These are phyloP conservation scores for Daldinia decipiens DNA, from an alignment of 495 filamentous ascomycete species.

Conservation along the genomic window DNA sequence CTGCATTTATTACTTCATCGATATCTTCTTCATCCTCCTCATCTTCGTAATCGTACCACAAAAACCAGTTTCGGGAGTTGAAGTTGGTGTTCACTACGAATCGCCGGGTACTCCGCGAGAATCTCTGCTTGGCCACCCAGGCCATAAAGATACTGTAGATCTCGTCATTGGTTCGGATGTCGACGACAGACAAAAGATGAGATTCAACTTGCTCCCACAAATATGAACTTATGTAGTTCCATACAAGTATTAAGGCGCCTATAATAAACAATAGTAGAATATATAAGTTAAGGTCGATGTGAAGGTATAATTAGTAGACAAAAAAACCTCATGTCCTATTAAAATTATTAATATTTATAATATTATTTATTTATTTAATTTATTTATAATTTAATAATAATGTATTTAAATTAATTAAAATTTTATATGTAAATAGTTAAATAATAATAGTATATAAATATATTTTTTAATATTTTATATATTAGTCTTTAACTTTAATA, in stretches of 20 bases:
- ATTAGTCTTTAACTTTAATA: too few relatives aligned
- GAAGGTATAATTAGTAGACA: slow-evolving; percentile 51
- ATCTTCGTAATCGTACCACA: slow-evolving; percentile 53
- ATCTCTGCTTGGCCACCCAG: slow-evolving; percentile 71
- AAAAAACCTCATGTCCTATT: too few relatives aligned
- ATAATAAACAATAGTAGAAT: slow-evolving; percentile 68
- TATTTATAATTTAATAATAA: too few relatives aligned
- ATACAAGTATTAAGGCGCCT: slow-evolving; percentile 60
- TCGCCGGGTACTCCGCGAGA: slow-evolving; percentile 64
- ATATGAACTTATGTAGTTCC: slow-evolving; percentile 61
- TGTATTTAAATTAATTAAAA: too few relatives aligned
- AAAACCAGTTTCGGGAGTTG: slow-evolving; percentile 59
- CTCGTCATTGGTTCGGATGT: slow-evolving; percentile 73
- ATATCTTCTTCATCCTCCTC: slow-evolving; percentile 62
- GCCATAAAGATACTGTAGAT: slow-evolving; percentile 75
- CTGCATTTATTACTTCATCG: slow-evolving; percentile 39
- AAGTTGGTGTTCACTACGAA: slow-evolving; percentile 72
- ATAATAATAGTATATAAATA: too few relatives aligned
- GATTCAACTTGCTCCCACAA: slow-evolving; percentile 55
- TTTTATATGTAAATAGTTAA: too few relatives aligned
- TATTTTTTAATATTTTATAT: too few relatives aligned
- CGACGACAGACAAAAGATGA: slow-evolving; percentile 67
- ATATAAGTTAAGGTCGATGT: slow-evolving; percentile 77
- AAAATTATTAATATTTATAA: too few relatives aligned
- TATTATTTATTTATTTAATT: too few relatives aligned